Evolutionary conservation across 352 stramenopile species (phyloP).

Genomic region (Phytophthora capsici): DNA sequence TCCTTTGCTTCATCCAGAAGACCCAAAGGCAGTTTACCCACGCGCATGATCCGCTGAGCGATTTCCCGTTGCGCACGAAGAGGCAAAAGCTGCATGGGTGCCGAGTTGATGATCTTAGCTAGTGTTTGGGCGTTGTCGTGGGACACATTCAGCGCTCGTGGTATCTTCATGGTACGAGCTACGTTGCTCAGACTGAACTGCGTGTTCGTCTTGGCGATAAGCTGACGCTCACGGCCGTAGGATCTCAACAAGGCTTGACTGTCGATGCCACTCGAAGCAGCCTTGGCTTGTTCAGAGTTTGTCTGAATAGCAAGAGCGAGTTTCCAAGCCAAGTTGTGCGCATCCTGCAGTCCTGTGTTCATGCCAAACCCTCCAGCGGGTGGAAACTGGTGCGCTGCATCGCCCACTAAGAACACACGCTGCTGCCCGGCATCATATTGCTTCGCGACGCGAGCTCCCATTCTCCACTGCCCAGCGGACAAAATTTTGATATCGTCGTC

Average conservation of each 20-base stretch:
- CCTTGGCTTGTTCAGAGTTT: not conserved
- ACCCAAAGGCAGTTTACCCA: slow-evolving; percentile 71
- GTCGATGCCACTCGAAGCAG: slow-evolving; percentile 9
- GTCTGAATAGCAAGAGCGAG: slow-evolving; percentile 72
- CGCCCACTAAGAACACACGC: slow-evolving; percentile 89
- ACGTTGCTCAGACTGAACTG: slow-evolving; percentile 88
- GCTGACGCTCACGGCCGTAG: slow-evolving; percentile 85
- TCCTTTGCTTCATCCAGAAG: slow-evolving; percentile 49
- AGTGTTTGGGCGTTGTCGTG: slow-evolving; percentile 78
- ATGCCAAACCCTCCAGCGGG: slow-evolving; percentile 93
- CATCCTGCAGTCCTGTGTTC: slow-evolving; percentile 93
- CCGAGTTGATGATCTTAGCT: slow-evolving; percentile 62
- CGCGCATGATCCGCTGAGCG: slow-evolving; percentile 70
- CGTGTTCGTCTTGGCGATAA: slow-evolving; percentile 77
- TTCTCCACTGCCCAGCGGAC: slow-evolving; percentile 92
- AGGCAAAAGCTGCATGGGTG: slow-evolving; percentile 65
- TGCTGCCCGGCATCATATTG: slow-evolving; percentile 71
- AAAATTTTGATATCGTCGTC: slow-evolving; percentile 78
- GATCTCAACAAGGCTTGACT: slow-evolving; percentile 58
- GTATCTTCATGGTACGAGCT: slow-evolving; percentile 86
- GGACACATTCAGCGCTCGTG: slow-evolving; percentile 80
- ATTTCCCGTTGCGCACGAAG: slow-evolving; percentile 59
- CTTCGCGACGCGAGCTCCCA: slow-evolving; percentile 92
- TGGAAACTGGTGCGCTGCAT: slow-evolving; percentile 93
- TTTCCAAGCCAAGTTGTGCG: slow-evolving; percentile 94